phyloP scores from a whole-genome alignment of 140 eudicot species.

The Cichorium intybus region DNA sequence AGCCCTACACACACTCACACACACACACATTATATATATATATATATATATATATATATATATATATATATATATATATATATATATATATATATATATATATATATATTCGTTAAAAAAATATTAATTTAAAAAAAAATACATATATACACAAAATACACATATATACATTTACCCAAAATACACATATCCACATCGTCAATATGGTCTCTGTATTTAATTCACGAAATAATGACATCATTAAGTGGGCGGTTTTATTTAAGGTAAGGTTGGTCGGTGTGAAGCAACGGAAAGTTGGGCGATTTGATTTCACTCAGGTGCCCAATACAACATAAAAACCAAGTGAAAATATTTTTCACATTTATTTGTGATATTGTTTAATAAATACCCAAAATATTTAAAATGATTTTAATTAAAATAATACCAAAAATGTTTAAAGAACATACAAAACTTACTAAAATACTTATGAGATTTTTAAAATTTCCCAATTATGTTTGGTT shows the following conservation, averaged over 20 bases:
- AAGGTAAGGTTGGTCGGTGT: conserved; percentile 27
- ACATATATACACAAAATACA: too few species aligned
- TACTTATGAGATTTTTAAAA: background rate
- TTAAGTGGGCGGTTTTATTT: conserved; percentile 5
- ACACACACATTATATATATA: background rate
- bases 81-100: too few species aligned
- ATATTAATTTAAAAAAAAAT: too few species aligned
- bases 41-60: too few species aligned
- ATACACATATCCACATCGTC: too few species aligned
- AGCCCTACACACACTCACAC: background rate
- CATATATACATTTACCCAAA: too few species aligned
- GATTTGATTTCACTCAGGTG: background rate
- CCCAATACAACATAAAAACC: background rate
- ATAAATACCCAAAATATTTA: background rate
- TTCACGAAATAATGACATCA: background rate
- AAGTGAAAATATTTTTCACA: background rate
- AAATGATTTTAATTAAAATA: background rate
- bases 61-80: too few species aligned
- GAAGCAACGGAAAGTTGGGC: background rate
- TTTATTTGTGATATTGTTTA: background rate
- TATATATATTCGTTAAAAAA: too few species aligned
- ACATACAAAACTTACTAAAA: background rate
- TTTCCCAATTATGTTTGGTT: background rate
- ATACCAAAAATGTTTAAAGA: background rate
- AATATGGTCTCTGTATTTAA: too few species aligned